phyloP scores from a whole-genome alignment of 257 asterid genomes.

The Jaltomata sinuosa region DNA sequence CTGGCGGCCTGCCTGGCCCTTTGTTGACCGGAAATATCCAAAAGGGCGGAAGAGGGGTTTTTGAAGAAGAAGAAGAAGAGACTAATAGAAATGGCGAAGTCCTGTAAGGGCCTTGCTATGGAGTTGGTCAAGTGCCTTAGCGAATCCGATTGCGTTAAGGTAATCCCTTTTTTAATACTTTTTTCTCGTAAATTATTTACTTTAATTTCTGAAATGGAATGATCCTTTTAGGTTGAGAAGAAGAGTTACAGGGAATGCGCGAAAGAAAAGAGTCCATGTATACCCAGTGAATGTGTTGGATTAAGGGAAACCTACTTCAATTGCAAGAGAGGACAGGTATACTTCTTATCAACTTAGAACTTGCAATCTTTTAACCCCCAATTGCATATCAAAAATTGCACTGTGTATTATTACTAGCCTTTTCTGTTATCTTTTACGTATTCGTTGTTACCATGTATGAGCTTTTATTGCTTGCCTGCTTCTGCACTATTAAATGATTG shows the following conservation, averaged over 20 bases:
- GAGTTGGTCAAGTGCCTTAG: slow-evolving; percentile 90
- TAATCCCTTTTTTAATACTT: not conserved
- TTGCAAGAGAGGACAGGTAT: slow-evolving; percentile 96
- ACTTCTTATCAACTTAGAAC: too few species aligned
- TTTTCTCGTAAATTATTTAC: not conserved
- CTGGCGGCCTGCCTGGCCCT: not conserved
- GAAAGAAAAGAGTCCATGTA: slow-evolving; percentile 58
- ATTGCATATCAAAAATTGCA: not conserved
- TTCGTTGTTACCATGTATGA: too few species aligned
- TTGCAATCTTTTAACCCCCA: too few species aligned
- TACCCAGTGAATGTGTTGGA: slow-evolving; percentile 84
- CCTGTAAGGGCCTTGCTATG: slow-evolving; percentile 87
- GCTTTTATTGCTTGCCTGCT: not conserved
- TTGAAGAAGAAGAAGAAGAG: not conserved
- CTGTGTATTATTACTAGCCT: not conserved
- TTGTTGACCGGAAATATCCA: not conserved
- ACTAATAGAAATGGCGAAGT: slow-evolving; percentile 57
- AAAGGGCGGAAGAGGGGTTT: not conserved
- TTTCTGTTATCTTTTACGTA: not conserved
- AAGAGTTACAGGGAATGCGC: slow-evolving; percentile 76
- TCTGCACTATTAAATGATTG: not conserved
- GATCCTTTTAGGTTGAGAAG: slow-evolving; percentile 54
- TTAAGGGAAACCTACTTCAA: slow-evolving; percentile 88
- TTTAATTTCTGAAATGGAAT: not conserved
- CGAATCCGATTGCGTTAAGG: slow-evolving; percentile 94